A percentile compares a stretch with the other conserved stretches of the same genome.
phyloP scores from a whole-genome alignment of 1,139 yeast species.

The Debaryomyces singareniensis region DNA sequence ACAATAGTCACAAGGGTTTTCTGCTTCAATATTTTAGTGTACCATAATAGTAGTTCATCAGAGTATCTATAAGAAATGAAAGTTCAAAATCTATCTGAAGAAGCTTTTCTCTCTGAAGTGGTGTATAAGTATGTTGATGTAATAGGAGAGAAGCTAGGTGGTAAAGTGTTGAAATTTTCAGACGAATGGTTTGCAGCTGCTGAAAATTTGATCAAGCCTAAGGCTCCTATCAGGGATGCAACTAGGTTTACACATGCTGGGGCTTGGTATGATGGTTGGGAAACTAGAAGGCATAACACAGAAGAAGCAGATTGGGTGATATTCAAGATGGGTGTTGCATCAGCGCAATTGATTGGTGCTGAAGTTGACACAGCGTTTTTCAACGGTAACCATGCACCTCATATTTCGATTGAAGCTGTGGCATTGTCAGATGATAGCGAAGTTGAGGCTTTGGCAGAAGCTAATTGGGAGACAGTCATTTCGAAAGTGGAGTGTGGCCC shows the following conservation, averaged over 20 bases:
- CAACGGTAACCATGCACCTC: conserved; percentile 93
- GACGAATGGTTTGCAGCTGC: conserved; percentile 98
- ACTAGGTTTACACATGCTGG: conserved; percentile 78
- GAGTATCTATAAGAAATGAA: not conserved
- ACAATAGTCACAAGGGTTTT: no score
- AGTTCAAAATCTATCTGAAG: conserved; percentile 26
- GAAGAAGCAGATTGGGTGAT: conserved; percentile 84
- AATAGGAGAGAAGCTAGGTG: conserved; percentile 81
- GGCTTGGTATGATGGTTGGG: conserved; percentile 99
- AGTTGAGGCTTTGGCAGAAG: conserved; percentile 15
- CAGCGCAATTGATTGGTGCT: conserved; percentile 72
- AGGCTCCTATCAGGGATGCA: conserved; percentile 72
- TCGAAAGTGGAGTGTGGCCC: conserved; percentile 81
- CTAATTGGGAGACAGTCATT: conserved; percentile 66
- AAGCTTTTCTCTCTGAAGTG: conserved; percentile 38
- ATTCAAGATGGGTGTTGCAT: conserved; percentile 74
- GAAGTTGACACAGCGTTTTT: conserved; percentile 91
- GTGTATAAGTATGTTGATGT: conserved; percentile 58
- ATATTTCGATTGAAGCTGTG: conserved; percentile 76
- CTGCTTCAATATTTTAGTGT: no score
- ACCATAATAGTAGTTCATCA: not conserved
- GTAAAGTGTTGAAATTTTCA: conserved; percentile 58
- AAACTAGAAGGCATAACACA: conserved; percentile 85
- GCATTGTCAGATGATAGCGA: conserved; percentile 28
- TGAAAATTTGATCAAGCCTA: conserved; percentile 76